These are phyloP conservation scores for Tetrahymena malaccensis DNA, from an alignment of 73 alveolate genomes.

Conservation along the genomic window DNA sequence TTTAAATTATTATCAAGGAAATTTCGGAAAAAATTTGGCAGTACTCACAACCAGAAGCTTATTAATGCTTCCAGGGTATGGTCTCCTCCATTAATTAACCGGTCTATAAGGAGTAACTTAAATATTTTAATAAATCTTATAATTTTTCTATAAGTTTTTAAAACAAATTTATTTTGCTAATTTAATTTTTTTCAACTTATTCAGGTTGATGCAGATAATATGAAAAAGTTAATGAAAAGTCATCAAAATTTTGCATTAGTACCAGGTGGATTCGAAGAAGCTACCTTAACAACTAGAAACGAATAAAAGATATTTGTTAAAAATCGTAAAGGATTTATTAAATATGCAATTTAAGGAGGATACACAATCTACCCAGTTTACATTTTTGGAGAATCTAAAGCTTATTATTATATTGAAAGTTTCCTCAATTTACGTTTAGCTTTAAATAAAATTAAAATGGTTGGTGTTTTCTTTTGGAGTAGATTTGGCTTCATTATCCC, in stretches of 20 bases:
- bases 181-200: background rate
- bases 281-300: conserved; percentile 11
- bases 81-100: background rate
- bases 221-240: conserved; percentile 1
- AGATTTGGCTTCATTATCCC: background rate
- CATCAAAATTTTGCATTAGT: conserved; percentile 13
- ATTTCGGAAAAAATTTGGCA: background rate
- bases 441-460: conserved; percentile 14
- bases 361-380: conserved; percentile 27
- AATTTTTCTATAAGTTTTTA: background rate
- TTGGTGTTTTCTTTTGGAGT: conserved; percentile 35
- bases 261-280: conserved; percentile 41
- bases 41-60: background rate
- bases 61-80: background rate
- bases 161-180: background rate
- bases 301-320: conserved; percentile 21
- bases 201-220: conserved; percentile 8
- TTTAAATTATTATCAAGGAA: background rate
- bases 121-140: background rate
- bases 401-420: background rate
- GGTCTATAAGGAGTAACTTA: background rate
- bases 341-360: conserved; percentile 30
- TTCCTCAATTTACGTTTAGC: conserved; percentile 9
- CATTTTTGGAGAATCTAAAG: conserved; percentile 24
- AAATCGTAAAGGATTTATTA: conserved; percentile 32